A percentile compares a stretch with the other conserved stretches of the same genome.
Evolutionary conservation across 2,329 filamentous ascomycete species (phyloP).

Genomic region (Intubia oerlemansii): DNA sequence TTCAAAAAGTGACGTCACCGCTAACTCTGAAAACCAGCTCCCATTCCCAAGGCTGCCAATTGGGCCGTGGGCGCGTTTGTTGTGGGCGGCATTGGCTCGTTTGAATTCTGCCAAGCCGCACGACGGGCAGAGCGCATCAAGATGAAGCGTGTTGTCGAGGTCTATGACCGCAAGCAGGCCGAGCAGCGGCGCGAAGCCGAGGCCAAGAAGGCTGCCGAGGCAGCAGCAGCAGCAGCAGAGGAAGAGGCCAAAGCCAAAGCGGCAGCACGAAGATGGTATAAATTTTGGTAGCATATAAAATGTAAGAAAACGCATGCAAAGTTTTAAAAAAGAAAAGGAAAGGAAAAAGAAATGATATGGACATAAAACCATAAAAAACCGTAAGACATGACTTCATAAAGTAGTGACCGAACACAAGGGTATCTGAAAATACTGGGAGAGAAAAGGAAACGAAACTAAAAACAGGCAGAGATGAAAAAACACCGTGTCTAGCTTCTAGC

Average conservation of each 20-base stretch:
- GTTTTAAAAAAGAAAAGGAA: neutral
- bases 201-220: conserved; percentile 18
- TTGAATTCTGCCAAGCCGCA: conserved; percentile 66
- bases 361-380: neutral
- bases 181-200: conserved; percentile 33
- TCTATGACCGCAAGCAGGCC: conserved; percentile 52
- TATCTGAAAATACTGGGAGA: conserved; percentile 1
- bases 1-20: too few species aligned
- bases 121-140: conserved; percentile 56
- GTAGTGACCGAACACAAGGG: too few species aligned
- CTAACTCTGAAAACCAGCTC: too few species aligned
- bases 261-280: conserved; percentile 27
- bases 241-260: conserved; percentile 2
- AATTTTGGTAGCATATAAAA: conserved; percentile 23
- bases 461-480: too few species aligned
- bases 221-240: conserved; percentile 12
- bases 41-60: conserved; percentile 48
- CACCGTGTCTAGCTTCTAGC: too few species aligned
- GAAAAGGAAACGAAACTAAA: neutral
- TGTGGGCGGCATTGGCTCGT: conserved; percentile 45
- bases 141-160: conserved; percentile 70
- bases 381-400: too few species aligned
- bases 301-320: too few species aligned
- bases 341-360: neutral
- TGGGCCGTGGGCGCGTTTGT: conserved; percentile 70